Evolutionary conservation across 2,329 filamentous ascomycete genomes (phyloP), one percentile per base, ranked within the genome.

Genomic region (Penicillium frequentans): DNA sequence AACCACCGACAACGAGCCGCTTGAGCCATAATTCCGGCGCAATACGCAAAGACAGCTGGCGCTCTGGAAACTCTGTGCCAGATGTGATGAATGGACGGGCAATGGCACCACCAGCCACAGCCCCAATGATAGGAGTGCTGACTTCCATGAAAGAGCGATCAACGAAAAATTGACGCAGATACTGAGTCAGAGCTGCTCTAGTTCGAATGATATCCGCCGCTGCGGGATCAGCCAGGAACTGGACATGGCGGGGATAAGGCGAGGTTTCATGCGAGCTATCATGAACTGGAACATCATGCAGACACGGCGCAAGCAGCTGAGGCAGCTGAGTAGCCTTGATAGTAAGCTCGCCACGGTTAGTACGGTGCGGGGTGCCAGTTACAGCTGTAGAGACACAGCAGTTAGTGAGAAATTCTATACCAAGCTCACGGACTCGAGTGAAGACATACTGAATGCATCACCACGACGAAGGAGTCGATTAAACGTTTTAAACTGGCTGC

Each of bases 21-120:
- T 99, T 99, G 43, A 99, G 84, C 88, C 92, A 98, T 35, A 99
- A 79, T 75, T 99, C 95, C 0, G 95, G 95, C 3, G 95, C 95
- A 66, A 99, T 93, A 49, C 95, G 85, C 33, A 99, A 81, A 23
- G 90, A 85, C 35, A 99, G 79, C 53, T 86, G 81, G 57, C 85
- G 87, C 42, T 88, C 83, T 3, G 86, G 81, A 58, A 96, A 88
- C 69, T 93, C 91, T 0, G 89, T 90, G 9, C 91, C 88, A 45
- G 81, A 77, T 0, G 93, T 98, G 63, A 87, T 81, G 72, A 99
- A 99, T 0, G 95, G 91, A 49, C 90, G 87, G 1, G 95, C 95
- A 39, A 88, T 83, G 5, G 95, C 95, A 42, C 95, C 95, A n/a
- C 92, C 90, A 1, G 93, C 92, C 49, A 87, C 84, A 47, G 88